Percentiles rank a stretch among this genome's conserved stretches.
phyloP scores from a whole-genome alignment of 164 flowering plant genomes.

The Tetrastigma voinierianum region DNA sequence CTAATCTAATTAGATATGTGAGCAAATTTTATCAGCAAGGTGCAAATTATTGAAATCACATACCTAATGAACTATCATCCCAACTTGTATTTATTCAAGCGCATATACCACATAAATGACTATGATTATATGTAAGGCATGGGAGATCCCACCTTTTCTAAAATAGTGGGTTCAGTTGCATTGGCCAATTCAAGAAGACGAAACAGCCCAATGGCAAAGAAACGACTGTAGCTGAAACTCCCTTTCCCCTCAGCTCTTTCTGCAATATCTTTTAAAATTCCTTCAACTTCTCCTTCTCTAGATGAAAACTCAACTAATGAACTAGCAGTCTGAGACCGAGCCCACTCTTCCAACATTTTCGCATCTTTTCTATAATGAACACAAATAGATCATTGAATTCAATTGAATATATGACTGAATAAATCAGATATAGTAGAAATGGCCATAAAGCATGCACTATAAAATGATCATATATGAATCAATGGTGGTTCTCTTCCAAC shows the following conservation, averaged over 20 bases:
- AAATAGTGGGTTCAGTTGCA: constrained; percentile 72
- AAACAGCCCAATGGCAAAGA: constrained; percentile 93
- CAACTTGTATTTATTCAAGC: background rate
- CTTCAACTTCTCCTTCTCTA: constrained; percentile 88
- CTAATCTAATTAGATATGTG: background rate
- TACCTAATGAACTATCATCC: background rate
- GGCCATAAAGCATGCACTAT: too few species aligned
- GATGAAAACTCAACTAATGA: constrained; percentile 77
- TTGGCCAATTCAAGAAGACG: constrained; percentile 90
- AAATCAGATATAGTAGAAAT: too few species aligned
- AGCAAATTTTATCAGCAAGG: background rate
- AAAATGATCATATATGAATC: too few species aligned
- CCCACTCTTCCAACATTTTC: constrained; percentile 91
- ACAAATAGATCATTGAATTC: background rate
- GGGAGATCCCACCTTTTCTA: constrained; percentile 72
- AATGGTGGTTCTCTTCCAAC: too few species aligned
- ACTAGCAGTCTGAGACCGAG: constrained; percentile 63
- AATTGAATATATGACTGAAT: background rate
- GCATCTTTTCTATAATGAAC: constrained; percentile 68
- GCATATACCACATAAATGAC: background rate
- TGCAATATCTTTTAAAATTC: constrained; percentile 71
- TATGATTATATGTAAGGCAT: background rate
- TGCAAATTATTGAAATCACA: background rate
- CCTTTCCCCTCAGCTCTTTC: constrained; percentile 73
- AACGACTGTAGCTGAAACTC: constrained; percentile 84